A percentile compares a stretch with the other conserved stretches of the same genome.
phyloP scores from a whole-genome alignment of 2,329 filamentous ascomycete species.

The Penicillium olsonii region DNA sequence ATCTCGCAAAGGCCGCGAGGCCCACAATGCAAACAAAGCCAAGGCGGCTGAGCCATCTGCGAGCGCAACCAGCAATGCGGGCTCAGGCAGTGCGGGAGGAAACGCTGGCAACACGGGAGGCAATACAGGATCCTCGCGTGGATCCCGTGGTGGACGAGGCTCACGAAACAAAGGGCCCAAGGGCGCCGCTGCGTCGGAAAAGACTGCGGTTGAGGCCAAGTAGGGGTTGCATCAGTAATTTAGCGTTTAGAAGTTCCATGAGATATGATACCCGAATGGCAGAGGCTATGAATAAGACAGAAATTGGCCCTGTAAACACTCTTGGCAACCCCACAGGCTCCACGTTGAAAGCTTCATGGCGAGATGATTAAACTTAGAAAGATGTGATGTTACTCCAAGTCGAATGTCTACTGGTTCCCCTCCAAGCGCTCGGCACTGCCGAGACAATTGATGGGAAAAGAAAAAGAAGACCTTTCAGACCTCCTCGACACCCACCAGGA shows the following conservation, averaged over 20 bases:
- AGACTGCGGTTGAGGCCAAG: constrained; percentile 7
- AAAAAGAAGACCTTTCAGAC: constrained; percentile 72
- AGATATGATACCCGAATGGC: constrained; percentile 9
- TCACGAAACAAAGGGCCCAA: constrained; percentile 25
- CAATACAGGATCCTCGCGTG: constrained; percentile 18
- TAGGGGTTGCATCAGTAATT: not conserved
- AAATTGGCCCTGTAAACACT: no score
- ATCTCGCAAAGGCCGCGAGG: constrained; percentile 32
- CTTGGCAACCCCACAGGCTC: no score
- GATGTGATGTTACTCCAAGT: no score
- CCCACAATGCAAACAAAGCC: constrained; percentile 10
- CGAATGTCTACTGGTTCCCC: no score
- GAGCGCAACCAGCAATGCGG: not conserved
- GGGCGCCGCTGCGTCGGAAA: constrained; percentile 7
- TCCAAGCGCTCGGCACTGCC: not conserved
- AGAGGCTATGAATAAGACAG: no score
- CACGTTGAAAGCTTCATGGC: no score
- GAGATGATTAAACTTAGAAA: no score
- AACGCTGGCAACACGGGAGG: constrained; percentile 4
- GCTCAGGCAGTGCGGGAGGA: not conserved
- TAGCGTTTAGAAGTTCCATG: constrained; percentile 3
- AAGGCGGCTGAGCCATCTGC: constrained; percentile 9
- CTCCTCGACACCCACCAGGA: constrained; percentile 81
- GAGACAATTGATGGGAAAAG: not conserved
- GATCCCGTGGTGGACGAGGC: constrained; percentile 25